Evolutionary conservation across 192 early-diverging fungal species (phyloP).

Genomic region (Spizellomyces sp.): DNA sequence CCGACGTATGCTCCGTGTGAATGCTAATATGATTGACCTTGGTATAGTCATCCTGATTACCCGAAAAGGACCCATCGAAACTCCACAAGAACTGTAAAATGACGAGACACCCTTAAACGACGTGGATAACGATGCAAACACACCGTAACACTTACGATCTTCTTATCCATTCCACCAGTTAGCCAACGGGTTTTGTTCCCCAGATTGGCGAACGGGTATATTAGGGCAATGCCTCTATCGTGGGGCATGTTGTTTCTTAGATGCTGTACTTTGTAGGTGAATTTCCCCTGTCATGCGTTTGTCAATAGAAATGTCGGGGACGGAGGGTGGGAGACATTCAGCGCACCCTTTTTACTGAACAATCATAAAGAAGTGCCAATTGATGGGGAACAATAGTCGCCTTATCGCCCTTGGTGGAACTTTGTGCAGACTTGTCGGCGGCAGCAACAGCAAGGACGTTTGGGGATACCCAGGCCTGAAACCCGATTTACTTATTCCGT

Average conservation of each 20-base stretch:
- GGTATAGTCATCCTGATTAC: not conserved
- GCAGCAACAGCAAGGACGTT: constrained; percentile 18
- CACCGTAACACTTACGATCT: constrained; percentile 1
- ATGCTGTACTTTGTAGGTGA: constrained; percentile 27
- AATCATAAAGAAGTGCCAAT: constrained; percentile 30
- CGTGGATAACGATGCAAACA: not conserved
- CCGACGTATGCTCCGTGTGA: constrained; percentile 20
- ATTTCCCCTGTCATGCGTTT: not conserved
- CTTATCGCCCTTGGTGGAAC: not conserved
- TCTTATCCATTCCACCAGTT: constrained; percentile 21
- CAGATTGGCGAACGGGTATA: constrained; percentile 7
- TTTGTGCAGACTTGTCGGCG: not conserved
- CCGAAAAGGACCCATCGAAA: constrained; percentile 18
- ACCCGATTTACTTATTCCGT: not conserved
- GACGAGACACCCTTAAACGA: not conserved
- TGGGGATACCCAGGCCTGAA: constrained; percentile 16
- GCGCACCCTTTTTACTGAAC: constrained; percentile 3
- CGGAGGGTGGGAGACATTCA: too few relatives aligned
- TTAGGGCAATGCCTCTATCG: constrained; percentile 6
- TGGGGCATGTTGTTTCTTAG: constrained; percentile 24
- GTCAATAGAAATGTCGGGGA: not conserved
- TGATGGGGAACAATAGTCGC: constrained; percentile 9
- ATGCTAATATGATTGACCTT: constrained; percentile 11
- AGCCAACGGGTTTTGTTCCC: constrained; percentile 20
- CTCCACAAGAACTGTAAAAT: constrained; percentile 23